phyloP scores from a whole-genome alignment of 1,139 yeast genomes.

The Hyphopichia pseudoburtonii region DNA sequence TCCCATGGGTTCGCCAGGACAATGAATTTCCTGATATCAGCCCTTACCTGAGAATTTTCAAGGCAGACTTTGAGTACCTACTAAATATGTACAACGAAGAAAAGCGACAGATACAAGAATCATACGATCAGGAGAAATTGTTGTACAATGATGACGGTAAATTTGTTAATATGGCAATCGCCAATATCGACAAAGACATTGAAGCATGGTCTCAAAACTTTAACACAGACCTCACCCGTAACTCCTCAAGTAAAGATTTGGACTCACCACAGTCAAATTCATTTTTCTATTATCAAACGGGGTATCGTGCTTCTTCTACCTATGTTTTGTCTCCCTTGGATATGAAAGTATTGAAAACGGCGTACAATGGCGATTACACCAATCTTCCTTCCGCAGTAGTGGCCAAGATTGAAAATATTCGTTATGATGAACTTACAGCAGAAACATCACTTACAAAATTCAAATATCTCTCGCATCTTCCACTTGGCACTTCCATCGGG shows the following conservation, averaged over 20 bases:
- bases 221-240: neutral
- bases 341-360: constrained; percentile 63
- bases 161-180: constrained; percentile 57
- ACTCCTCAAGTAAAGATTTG: neutral
- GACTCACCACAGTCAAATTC: constrained; percentile 4
- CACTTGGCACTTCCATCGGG: constrained; percentile 81
- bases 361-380: constrained; percentile 58
- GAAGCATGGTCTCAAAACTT: constrained; percentile 31
- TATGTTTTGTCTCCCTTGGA: constrained; percentile 79
- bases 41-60: constrained; percentile 55
- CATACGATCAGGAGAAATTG: constrained; percentile 55
- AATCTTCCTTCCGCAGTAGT: constrained; percentile 65
- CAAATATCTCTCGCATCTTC: constrained; percentile 79
- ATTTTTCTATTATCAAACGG: constrained; percentile 61
- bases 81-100: constrained; percentile 58
- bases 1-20: constrained; percentile 27
- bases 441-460: constrained; percentile 55
- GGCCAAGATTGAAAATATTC: constrained; percentile 68
- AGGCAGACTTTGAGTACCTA: constrained; percentile 58
- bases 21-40: constrained; percentile 22
- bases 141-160: constrained; percentile 61
- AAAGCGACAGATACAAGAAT: constrained; percentile 43
- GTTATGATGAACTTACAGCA: constrained; percentile 58
- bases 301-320: constrained; percentile 62
- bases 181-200: constrained; percentile 50